A percentile compares a stretch with the other conserved stretches of the same genome.
These are phyloP conservation scores for Agaricus bisporus DNA, from an alignment of 768 basidiomycete genomes.

Conservation along the genomic window DNA sequence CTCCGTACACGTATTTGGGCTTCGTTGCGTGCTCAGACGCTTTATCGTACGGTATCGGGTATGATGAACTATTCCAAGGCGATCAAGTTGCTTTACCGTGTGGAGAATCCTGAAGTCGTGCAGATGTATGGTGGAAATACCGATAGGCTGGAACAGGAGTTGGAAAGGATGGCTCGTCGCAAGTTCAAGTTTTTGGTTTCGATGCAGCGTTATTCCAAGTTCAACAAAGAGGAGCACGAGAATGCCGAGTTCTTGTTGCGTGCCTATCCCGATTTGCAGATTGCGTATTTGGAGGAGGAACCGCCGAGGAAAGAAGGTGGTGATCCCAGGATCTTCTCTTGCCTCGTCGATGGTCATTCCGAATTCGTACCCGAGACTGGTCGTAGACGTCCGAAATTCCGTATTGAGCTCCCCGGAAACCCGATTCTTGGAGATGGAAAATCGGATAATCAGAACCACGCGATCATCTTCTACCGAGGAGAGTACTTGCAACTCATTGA, in stretches of 20 bases:
- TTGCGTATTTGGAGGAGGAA: constrained; percentile 98
- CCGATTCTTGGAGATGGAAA: constrained; percentile 99
- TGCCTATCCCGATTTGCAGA: constrained; percentile 97
- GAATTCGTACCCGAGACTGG: constrained; percentile 90
- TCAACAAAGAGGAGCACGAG: constrained; percentile 99
- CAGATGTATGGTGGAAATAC: constrained; percentile 97
- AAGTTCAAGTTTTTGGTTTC: constrained; percentile 99
- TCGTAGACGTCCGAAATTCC: constrained; percentile 91
- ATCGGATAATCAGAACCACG: constrained; percentile 99
- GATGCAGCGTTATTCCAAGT: constrained; percentile 99
- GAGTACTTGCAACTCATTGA: constrained; percentile 99
- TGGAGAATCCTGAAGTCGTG: constrained; percentile 98
- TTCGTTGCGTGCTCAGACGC: constrained; percentile 94
- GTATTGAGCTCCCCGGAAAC: constrained; percentile 97
- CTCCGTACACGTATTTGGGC: constrained; percentile 99
- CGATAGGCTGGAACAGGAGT: constrained; percentile 90
- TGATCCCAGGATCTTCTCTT: constrained; percentile 91
- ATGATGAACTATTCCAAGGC: constrained; percentile 99
- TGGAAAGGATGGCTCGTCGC: constrained; percentile 95
- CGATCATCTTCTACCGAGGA: constrained; percentile 98
- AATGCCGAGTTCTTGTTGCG: constrained; percentile 97
- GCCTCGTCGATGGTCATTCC: constrained; percentile 96
- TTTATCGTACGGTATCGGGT: constrained; percentile 97
- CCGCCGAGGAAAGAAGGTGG: constrained; percentile 90
- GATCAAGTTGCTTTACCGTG: constrained; percentile 98